These are phyloP conservation scores for Bryopsis sp. DNA, from an alignment of 139 green algal genomes.

Conservation along the genomic window DNA sequence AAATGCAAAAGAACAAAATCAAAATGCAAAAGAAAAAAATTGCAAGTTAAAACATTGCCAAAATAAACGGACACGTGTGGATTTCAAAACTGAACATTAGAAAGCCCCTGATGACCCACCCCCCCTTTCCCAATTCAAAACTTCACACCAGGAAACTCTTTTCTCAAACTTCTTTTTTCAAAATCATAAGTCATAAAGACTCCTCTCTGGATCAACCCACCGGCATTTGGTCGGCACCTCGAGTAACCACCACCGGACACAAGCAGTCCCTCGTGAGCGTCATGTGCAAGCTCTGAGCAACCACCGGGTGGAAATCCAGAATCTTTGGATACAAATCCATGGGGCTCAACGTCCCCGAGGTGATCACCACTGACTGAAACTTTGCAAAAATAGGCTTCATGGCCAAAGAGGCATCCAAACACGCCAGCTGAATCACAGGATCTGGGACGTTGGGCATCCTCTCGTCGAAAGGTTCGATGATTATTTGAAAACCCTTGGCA, in stretches of 20 bases:
- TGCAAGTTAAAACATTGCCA: background rate
- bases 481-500: slow-evolving; percentile 86
- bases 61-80: background rate
- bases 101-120: too few relatives aligned
- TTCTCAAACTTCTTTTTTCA: too few relatives aligned
- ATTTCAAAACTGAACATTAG: too few relatives aligned
- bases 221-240: slow-evolving; percentile 77
- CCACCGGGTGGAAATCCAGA: slow-evolving; percentile 91
- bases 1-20: too few relatives aligned
- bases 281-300: slow-evolving; percentile 79
- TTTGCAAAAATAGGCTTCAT: slow-evolving; percentile 89
- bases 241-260: slow-evolving; percentile 90
- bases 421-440: slow-evolving; percentile 62
- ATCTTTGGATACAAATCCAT: slow-evolving; percentile 96
- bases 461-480: slow-evolving; percentile 97
- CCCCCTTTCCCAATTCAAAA: too few relatives aligned
- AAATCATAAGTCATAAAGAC: too few relatives aligned
- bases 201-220: too few relatives aligned
- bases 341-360: slow-evolving; percentile 87
- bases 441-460: slow-evolving; percentile 59
- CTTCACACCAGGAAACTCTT: too few relatives aligned
- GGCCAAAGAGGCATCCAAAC: slow-evolving; percentile 91
- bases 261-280: slow-evolving; percentile 93
- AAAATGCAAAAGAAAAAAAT: background rate
- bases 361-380: slow-evolving; percentile 96